Base-by-base conservation (phyloP, 1,284 basidiomycete genomes). In the Apiotrichum montevideense region DNA sequence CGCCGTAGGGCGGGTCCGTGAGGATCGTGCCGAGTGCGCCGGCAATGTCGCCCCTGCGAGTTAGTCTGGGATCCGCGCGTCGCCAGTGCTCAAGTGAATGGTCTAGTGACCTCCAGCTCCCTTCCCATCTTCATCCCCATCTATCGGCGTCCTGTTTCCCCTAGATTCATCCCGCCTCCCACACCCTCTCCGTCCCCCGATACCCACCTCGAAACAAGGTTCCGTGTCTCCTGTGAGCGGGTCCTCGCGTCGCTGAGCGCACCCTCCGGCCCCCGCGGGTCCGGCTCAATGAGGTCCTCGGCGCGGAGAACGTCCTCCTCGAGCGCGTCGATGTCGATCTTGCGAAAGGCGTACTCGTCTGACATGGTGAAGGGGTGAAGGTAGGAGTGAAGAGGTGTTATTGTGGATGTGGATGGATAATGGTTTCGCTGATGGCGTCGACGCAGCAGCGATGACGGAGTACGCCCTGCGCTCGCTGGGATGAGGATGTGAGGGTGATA, bases 221-320 rank as follows among this genome's bases (percentile, higher is more conserved):
- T 81, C 63, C 93, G 81, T 33, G 93, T 90, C 56, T 87, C 82
- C 32, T 75, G 77, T 58, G 85, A 84, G 70, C 88, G 87, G 65
- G 84, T 81, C 72, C 86, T 87, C 14, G 89, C 86, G 58, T 94
- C 88, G 44, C 80, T 80, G 47, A 90, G 74, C 34, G 88, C 85
- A 63, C 88, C 85, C 0, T 82, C 79, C 0, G 90, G 85, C 52
- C 86, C 84, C 57, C 92, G 82, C 11, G 89, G 87, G 72, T 97
- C 93, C 2, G 88, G 82, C 51, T 90, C 87, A 71, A 88, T 92
- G 39, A 98, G 83, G 68, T 97, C 91, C 35, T 82, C 83, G 58
- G 93, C 88, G 47, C 85, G 82, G 13, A 98, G 79, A 14, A 86
- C 83, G 68, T 98, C 95, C 74, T 97, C 94, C 71, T 98, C 95